Evolutionary conservation across 2,329 filamentous ascomycete genomes (phyloP), one percentile per base, ranked within the genome.

Genomic region (Purpureocillium lavendulum): DNA sequence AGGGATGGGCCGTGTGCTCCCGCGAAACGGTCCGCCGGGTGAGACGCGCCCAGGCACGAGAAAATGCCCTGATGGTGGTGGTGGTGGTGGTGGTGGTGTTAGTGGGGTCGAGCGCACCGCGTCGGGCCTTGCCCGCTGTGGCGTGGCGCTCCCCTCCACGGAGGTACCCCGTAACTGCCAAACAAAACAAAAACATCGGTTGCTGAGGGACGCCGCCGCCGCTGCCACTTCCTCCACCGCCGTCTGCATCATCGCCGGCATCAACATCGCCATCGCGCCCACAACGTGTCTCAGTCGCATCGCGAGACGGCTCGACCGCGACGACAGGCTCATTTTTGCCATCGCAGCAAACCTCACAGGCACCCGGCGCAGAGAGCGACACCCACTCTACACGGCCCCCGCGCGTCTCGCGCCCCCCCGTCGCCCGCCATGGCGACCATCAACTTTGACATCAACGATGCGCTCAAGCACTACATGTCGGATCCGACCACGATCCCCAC

Each of bases 391-490:
- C 48, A 50, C 40, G 40, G 36, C 43, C 41, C 35, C 51, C 46
- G 31, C 18, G 26, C 36, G 21, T 26, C 21, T 26, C 21, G 21
- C 21, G 21, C 21, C 6, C 21, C 21, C 21, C 21, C 21, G 10
- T 26, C 21, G 21, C 21, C 61, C 53, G 62, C 48, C 59, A 83
- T 83, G 80, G 83, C 71, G 56, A 84, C 84, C 69, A 76, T 88
- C 59, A 76, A 82, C 56, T 98, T 98, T 67, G 87, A 97, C 62
- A 87, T 98, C 64, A 95, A 96, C 62, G 84, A 95, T 69, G 87
- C 88, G 49, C 83, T 97, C 62, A 96, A 95, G 72, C 78, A 87
- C 60, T 98, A 96, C 66, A 86, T 96, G 76, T 94, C 87, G 65
- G 90, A 97, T 60, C 90, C 92, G 8, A 71, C 80, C 34, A 77